Base-by-base conservation (phyloP, 108 stramenopile genomes). In the Schizochytrium sp. region DNA sequence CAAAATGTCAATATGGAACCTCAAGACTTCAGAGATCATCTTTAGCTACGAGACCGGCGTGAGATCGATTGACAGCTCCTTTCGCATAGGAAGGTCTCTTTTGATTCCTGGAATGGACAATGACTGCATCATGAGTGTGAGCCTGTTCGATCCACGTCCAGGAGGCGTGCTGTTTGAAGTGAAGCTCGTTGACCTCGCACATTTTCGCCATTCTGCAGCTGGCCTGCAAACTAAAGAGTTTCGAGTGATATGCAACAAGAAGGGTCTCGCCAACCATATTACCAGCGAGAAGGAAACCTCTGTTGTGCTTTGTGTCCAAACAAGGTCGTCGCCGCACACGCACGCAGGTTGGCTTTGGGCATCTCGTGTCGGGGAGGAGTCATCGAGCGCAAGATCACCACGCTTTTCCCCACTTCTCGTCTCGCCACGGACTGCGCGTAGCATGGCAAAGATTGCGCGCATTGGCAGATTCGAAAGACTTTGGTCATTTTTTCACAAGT, bases 271-370 rank as follows among this genome's bases (percentile, higher is more conserved):
- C 8, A 41, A 14, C 10, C 18, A 41, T 12, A 69, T 69, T 14
- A 8, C 8, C 8, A 18, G 41, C 25, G 63, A 18, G 10, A 69
- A 18, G 41, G 63, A 69, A 12, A 3, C 41, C 41, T 69, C 63
- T 8, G 18, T 69, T 28, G 41, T 69, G 1, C 34, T 41, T 5
- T 41, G 63, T 18, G 18, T 83, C 5, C 16, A 28, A 6, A 45
- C 48, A 6, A 12, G 51, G 10, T 47, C 76, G 16, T 47, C 51
- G 6, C 6, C 48, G n/a, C 76, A 83, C n/a, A 53, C 76, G 48
- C n/a, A 83, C 48, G 48, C 48, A 12, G 76, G 76, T 45, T 83
- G 76, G 76, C 51, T 83, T 25, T 83, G 76, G 76, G 76, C 51
- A 1, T 83, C 76, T 16, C n/a, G 28, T 34, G 76, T 12, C 6